Percentiles rank a stretch among this genome's conserved stretches.
These are phyloP conservation scores for Solanum stenotomum DNA, from an alignment of 257 asterid species.

Conservation along the genomic window DNA sequence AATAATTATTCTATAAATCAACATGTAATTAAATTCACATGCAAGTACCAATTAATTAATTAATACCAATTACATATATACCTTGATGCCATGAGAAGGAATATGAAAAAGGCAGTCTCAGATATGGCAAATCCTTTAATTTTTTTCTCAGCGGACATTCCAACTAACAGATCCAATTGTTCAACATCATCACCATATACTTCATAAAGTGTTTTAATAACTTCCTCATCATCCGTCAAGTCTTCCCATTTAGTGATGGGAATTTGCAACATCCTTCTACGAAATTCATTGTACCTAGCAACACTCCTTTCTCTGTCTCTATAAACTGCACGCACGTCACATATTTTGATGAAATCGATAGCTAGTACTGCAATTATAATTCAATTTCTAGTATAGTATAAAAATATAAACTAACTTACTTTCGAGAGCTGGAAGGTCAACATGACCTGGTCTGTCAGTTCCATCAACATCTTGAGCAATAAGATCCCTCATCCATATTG, in stretches of 20 bases:
- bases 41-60: too few relatives aligned
- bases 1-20: neutral
- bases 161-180: constrained; percentile 46
- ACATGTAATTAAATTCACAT: neutral
- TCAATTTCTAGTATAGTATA: too few relatives aligned
- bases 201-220: constrained; percentile 19
- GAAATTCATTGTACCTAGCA: constrained; percentile 51
- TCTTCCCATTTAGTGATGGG: constrained; percentile 67
- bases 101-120: constrained; percentile 54
- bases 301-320: constrained; percentile 62
- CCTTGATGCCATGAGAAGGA: constrained; percentile 49
- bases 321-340: constrained; percentile 27
- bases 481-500: constrained; percentile 43
- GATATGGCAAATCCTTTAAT: constrained; percentile 56
- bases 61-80: too few relatives aligned
- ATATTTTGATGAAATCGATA: too few relatives aligned
- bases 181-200: constrained; percentile 51
- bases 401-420: too few relatives aligned
- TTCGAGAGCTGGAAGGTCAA: constrained; percentile 53
- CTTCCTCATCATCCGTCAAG: constrained; percentile 41
- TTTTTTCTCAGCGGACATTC: constrained; percentile 48
- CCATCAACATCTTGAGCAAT: constrained; percentile 39
- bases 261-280: constrained; percentile 32
- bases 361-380: too few relatives aligned
- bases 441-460: constrained; percentile 27